Base-by-base conservation (phyloP, 1,139 yeast genomes). In the Arxiozyma slooffiae region DNA sequence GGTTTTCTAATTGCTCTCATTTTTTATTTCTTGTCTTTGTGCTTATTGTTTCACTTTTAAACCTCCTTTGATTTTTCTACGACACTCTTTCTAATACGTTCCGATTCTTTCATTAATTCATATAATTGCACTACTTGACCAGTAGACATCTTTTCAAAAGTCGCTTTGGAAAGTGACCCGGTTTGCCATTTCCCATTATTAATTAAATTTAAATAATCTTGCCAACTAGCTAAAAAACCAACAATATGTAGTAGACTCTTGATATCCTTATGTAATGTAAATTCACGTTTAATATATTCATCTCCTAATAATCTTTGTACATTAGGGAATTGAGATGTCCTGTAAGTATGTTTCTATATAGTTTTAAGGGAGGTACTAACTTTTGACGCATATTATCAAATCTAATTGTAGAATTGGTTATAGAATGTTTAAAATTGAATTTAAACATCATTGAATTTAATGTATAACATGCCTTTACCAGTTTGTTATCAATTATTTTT, bases 221-320 rank as follows among this genome's bases (percentile, higher is more conserved):
- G 98, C 98, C 98, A 92, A 57, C 88, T 84, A 1, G 95, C 80
- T 55, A 92, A 75, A 61, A 92, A 92, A 14, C 97, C 97, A 9
- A 94, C 90, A 38, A 92, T 88, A 63, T 90, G 96, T 39, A 89
- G 74, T 1, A 98, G 97, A 66, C 92, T 89, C 59, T 89, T 96
- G 16, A 83, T 77, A 47, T 72, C 69, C 55, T 80, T 79, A 69
- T 94, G 98, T n/a, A 92, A 84, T 58, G 81, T 80, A 72, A 92
- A 92, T 68, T 92, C 98, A 26, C 83, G 79, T 63, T 82, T 86
- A 51, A 92, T 96, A 67, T 92, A 92, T 58, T 80, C 77, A 66
- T 92, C 97, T 5, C 98, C 98, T 38, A 92, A 74, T 44, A 81
- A 75, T 51, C 95, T 74, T 57, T 85, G 84, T 50, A 82, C 81